Evolutionary conservation across 1,284 basidiomycete species (phyloP).

Genomic region (Ganoderma resinaceum): DNA sequence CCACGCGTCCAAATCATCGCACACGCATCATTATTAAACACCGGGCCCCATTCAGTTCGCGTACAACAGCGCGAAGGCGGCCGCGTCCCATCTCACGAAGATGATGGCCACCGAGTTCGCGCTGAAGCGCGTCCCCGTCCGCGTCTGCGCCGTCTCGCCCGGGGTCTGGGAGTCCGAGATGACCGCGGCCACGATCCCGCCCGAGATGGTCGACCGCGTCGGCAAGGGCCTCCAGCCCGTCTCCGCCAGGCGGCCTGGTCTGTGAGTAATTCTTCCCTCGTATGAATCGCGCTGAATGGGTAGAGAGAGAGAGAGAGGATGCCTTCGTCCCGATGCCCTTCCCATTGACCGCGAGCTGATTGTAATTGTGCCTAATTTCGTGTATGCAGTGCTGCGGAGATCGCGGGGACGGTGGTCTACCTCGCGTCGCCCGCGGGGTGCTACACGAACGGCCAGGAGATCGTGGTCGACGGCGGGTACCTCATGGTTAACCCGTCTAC

Average conservation of each 20-base stretch:
- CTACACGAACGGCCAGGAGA: constrained; percentile 78
- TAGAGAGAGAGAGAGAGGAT: too few relatives aligned
- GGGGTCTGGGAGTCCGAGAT: constrained; percentile 80
- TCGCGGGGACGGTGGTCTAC: constrained; percentile 78
- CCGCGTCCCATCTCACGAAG: constrained; percentile 74
- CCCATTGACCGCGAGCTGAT: neutral
- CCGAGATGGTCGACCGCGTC: constrained; percentile 56
- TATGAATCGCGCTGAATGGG: neutral
- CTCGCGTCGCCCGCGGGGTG: constrained; percentile 73
- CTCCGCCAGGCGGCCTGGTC: constrained; percentile 68
- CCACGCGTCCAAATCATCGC: too few relatives aligned
- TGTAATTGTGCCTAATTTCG: neutral
- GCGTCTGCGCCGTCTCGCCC: constrained; percentile 77
- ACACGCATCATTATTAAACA: neutral
- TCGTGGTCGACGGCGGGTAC: constrained; percentile 78
- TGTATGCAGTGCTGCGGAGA: constrained; percentile 63
- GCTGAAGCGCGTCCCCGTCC: constrained; percentile 69
- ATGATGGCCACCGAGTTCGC: constrained; percentile 80
- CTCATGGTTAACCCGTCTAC: constrained; percentile 72
- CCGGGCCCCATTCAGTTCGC: constrained; percentile 61
- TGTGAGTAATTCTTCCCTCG: constrained; percentile 52
- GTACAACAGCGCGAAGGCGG: constrained; percentile 83
- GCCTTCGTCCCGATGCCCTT: neutral
- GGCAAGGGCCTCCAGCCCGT: constrained; percentile 63
- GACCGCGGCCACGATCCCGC: constrained; percentile 60